Percentiles rank a stretch among this genome's conserved stretches.
Conservation (phyloP, 2,329 filamentous ascomycete genomes). For the Botrytis medusae region DNA sequence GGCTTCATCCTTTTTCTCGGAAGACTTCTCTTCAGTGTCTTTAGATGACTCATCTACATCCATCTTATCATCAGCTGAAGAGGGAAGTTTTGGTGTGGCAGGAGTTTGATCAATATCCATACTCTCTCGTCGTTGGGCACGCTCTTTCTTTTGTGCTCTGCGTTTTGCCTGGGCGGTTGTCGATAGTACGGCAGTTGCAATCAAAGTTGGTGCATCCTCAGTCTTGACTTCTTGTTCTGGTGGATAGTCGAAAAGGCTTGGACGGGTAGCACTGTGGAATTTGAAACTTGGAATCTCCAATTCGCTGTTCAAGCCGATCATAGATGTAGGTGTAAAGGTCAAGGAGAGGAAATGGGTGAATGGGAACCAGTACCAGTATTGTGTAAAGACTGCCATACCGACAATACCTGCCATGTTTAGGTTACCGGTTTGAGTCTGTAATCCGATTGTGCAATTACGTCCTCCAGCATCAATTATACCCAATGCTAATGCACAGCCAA, state of each 20-base stretch:
- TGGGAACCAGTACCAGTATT: constrained; percentile 99
- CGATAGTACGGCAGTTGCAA: constrained; percentile 92
- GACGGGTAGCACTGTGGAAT: constrained; percentile 91
- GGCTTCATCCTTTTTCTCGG: constrained; percentile 61
- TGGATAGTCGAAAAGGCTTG: constrained; percentile 96
- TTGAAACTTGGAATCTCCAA: constrained; percentile 92
- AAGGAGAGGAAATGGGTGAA: constrained; percentile 96
- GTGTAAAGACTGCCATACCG: constrained; percentile 95
- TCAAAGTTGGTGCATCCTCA: constrained; percentile 88
- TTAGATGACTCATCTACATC: constrained; percentile 63
- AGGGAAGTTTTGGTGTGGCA: constrained; percentile 63
- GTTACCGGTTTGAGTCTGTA: constrained; percentile 97
- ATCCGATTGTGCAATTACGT: constrained; percentile 95
- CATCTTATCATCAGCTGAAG: constrained; percentile 75
- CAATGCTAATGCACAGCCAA: constrained; percentile 87
- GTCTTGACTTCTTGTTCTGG: constrained; percentile 94
- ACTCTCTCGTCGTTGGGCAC: constrained; percentile 82
- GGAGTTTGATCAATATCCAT: constrained; percentile 90
- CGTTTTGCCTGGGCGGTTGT: constrained; percentile 97
- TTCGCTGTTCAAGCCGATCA: constrained; percentile 92
- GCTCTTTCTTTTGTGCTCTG: constrained; percentile 90
- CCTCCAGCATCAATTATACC: constrained; percentile 98
- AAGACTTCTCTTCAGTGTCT: constrained; percentile 49
- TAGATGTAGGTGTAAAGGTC: constrained; percentile 93
- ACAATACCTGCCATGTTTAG: constrained; percentile 98